Evolutionary conservation across 2,329 filamentous ascomycete genomes (phyloP).

Genomic region (Incumbomyces lentus): DNA sequence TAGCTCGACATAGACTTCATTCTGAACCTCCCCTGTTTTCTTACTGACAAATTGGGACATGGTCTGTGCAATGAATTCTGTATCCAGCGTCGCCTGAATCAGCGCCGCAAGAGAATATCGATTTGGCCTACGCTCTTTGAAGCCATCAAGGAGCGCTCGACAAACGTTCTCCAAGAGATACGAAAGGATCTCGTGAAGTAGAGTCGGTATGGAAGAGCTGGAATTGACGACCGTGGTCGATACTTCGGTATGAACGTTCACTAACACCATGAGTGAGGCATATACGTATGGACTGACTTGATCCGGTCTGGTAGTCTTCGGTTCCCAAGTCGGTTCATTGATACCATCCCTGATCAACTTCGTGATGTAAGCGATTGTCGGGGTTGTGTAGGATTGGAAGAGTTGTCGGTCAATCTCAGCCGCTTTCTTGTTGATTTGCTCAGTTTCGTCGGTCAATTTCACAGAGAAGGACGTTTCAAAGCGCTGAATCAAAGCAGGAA

Average conservation of each 20-base stretch:
- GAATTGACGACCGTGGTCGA: slow-evolving; percentile 55
- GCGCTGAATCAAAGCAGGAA: slow-evolving; percentile 78
- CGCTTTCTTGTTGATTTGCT: slow-evolving; percentile 82
- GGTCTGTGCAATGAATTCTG: slow-evolving; percentile 93
- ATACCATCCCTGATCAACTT: slow-evolving; percentile 65
- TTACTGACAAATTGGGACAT: slow-evolving; percentile 82
- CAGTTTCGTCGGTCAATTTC: slow-evolving; percentile 85
- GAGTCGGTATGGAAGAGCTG: slow-evolving; percentile 59
- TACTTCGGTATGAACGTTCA: slow-evolving; percentile 84
- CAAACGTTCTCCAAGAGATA: slow-evolving; percentile 77
- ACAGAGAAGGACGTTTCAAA: slow-evolving; percentile 93
- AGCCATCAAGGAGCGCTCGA: slow-evolving; percentile 68
- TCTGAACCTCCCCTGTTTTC: slow-evolving; percentile 67
- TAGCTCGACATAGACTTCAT: slow-evolving; percentile 82
- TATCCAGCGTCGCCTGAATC: slow-evolving; percentile 95
- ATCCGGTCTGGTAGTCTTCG: slow-evolving; percentile 48
- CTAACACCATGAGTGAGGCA: slow-evolving; percentile 70
- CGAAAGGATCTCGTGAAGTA: slow-evolving; percentile 73
- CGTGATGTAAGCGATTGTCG: slow-evolving; percentile 58
- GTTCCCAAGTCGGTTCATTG: slow-evolving; percentile 59
- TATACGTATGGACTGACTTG: slow-evolving; percentile 85
- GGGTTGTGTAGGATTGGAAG: slow-evolving; percentile 84
- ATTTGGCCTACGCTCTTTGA: slow-evolving; percentile 47
- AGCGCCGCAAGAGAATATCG: slow-evolving; percentile 68
- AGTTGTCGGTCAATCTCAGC: slow-evolving; percentile 81